These are phyloP conservation scores for Ustilago cynodontis DNA, from an alignment of 1,284 basidiomycete genomes.

Conservation along the genomic window DNA sequence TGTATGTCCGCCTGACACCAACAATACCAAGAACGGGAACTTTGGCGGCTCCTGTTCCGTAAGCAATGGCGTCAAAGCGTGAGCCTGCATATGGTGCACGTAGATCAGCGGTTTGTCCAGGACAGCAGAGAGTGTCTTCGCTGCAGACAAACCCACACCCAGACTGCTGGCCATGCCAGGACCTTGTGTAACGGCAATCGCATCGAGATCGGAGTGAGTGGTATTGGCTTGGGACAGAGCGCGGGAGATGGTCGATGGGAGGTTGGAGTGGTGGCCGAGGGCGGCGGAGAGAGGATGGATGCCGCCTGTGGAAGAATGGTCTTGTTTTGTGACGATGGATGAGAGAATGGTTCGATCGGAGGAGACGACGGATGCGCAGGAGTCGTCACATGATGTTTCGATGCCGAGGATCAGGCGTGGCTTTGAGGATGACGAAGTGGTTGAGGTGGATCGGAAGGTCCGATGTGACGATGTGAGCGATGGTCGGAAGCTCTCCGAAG, in stretches of 20 bases:
- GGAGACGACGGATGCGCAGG: conserved; percentile 62
- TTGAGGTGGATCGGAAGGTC: conserved; percentile 2
- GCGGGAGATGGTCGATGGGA: conserved; percentile 53
- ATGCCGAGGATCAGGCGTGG: conserved; percentile 60
- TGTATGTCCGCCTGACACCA: conserved; percentile 68
- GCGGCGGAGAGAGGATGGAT: conserved; percentile 65
- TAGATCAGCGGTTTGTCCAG: conserved; percentile 61
- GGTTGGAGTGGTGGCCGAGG: conserved; percentile 52
- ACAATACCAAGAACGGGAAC: conserved; percentile 65
- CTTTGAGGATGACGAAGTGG: background rate
- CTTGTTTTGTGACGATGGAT: conserved; percentile 60
- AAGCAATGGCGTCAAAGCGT: conserved; percentile 39
- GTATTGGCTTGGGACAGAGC: conserved; percentile 47
- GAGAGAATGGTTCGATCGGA: conserved; percentile 58
- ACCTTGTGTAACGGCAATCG: conserved; percentile 66
- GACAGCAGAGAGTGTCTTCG: conserved; percentile 60
- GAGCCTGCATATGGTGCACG: conserved; percentile 67
- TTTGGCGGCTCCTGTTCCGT: conserved; percentile 42
- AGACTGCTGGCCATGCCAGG: conserved; percentile 67
- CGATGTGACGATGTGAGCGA: background rate
- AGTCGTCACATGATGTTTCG: conserved; percentile 69
- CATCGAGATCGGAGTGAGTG: conserved; percentile 50
- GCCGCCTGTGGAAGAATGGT: conserved; percentile 61
- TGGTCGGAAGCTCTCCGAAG: conserved; percentile 14
- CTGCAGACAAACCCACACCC: conserved; percentile 56